Evolutionary conservation across 768 basidiomycete genomes (phyloP), one percentile per base, ranked within the genome.

Genomic region (Rhodotorula sphaerocarpa): DNA sequence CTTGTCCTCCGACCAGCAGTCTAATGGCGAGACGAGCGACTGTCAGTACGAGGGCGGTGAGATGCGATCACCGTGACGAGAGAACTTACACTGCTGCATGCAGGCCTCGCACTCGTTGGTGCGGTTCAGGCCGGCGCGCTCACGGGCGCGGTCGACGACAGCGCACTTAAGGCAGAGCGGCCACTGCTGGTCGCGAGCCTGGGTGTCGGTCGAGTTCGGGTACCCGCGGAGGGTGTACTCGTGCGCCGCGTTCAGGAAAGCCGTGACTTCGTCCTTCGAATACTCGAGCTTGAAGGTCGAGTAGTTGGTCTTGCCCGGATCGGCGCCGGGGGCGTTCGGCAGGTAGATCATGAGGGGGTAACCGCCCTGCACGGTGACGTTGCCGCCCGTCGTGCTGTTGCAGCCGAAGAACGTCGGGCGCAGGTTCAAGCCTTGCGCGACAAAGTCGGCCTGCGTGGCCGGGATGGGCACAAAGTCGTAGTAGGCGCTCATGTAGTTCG

Each of bases 271-370:
- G 30, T 79, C 76, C 25, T 75, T 74, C 21, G 79, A 79, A 71
- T 87, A 90, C 7, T 28, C n/a, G 36, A 55, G 46, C n/a, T 52
- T 50, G 30, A 54, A 50, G 10, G 73, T 76, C 9, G 70, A 70
- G 10, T 67, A 71, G 64, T 76, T 75, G 57, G 69, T 67, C 33
- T 63, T 57, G 48, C 55, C 71, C 12, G 63, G 62, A 70, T 70
- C 68, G 43, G 20, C 43, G 12, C 50, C 64, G n/a, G 87, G 86
- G 34, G 86, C 79, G 72, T 85, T 87, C 10, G 88, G 88, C 11
- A 89, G 77, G 70, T 86, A 88, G 46, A 89, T 80, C 44, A 89
- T 75, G 25, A 89, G 67, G 0, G 87, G 87, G 65, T 79, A 85
- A 59, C 82, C 80, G 10, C 39, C 57, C 18, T 34, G 25, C 15